Base-by-base conservation (phyloP, 2,329 filamentous ascomycete genomes). In the Shiraia bambusicola region DNA sequence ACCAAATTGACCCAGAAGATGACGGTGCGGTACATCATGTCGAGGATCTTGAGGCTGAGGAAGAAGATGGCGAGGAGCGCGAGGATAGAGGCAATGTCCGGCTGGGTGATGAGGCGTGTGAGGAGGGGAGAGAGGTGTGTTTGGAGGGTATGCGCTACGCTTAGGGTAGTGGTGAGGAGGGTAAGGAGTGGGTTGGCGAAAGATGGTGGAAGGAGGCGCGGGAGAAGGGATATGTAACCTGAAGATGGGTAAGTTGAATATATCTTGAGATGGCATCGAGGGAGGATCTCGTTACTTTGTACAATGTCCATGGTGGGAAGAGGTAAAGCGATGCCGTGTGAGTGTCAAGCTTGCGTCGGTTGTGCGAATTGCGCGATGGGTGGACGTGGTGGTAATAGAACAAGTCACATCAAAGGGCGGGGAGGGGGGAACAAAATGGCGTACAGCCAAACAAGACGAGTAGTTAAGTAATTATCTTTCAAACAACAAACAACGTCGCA, bases 1-100 rank as follows among this genome's bases (percentile, higher is more conserved):
- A 76, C 75, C 40, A 95, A 62, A n/a, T 79, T 74, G 37, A 89
- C 80, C 82, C 88, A 89, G 73, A 84, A 94, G 61, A 89, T 72
- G 43, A 95, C 75, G 14, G 88, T 71, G 46, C 88, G 80, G 47
- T 83, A 82, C 13, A 89, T 72, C 72, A 86, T 85, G 63, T 84
- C 78, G 50, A 84, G 71, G 29, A 93, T 73, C 51, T 81, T 79
- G 45, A 84, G 69, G 10, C 76, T 77, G 42, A 91, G 65, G 61
- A 89, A 74, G 37, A 92, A 67, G 40, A 83, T 70, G 22, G 83
- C 54, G 31, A 84, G 69, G 3, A 87, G 72, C 7, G 83, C 58
- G 11, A 75, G 72, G 37, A 85, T 69, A 8, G 78, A 72, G 33
- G 77, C 67, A 40, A 76, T 65, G 57, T 76, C 73, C 37, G 73